Conservation (phyloP, 345 rosid species). For the Murraya koenigii region DNA sequence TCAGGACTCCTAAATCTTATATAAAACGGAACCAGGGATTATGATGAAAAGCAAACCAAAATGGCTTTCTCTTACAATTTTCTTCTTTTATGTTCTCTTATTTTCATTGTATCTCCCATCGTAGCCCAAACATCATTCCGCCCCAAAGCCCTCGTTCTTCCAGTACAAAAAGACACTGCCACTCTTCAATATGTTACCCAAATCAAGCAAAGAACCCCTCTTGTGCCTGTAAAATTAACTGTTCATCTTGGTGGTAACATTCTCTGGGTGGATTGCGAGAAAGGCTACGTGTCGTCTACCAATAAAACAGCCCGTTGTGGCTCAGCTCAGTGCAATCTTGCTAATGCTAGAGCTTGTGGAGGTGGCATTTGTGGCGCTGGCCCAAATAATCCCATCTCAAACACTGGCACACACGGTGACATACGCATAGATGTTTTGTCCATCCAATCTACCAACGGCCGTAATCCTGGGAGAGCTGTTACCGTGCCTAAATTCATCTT, state of each 20-base stretch:
- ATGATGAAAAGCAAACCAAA: background rate
- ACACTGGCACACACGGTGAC: constrained; percentile 11
- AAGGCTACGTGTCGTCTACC: constrained; percentile 28
- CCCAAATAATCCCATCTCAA: constrained; percentile 19
- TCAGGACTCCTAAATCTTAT: background rate
- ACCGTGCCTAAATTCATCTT: constrained; percentile 18
- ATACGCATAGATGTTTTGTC: constrained; percentile 27
- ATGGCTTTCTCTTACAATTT: background rate
- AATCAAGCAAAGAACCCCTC: constrained; percentile 23
- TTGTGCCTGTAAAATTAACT: constrained; percentile 13
- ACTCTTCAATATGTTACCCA: constrained; percentile 26
- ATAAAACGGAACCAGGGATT: background rate
- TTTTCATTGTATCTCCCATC: constrained; percentile 6
- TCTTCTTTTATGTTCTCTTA: background rate
- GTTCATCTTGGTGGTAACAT: constrained; percentile 36
- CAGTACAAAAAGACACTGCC: constrained; percentile 20
- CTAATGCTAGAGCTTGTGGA: constrained; percentile 18
- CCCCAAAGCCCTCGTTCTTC: constrained; percentile 29
- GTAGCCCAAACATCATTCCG: constrained; percentile 6
- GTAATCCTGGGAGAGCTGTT: constrained; percentile 24
- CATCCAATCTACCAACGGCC: constrained; percentile 23
- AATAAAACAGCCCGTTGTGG: constrained; percentile 19
- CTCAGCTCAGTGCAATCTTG: constrained; percentile 29
- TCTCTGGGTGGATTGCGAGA: constrained; percentile 39
- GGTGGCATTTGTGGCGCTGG: constrained; percentile 23